Conservation (phyloP, 2,329 filamentous ascomycete species). For the Amauroascus verrucosus region DNA sequence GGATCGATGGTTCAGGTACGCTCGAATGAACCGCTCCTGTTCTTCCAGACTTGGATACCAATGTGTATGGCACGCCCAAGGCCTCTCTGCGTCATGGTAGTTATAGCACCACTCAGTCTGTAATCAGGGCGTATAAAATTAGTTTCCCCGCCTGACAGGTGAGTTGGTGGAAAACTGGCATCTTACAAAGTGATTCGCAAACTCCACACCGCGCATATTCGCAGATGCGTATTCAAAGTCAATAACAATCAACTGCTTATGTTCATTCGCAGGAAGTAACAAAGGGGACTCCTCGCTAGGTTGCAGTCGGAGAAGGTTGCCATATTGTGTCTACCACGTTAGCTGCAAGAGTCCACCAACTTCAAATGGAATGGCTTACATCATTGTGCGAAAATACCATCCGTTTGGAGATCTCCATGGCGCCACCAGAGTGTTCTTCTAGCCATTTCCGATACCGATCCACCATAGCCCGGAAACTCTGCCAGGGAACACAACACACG, state of each 20-base stretch:
- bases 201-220: constrained; percentile 77
- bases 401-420: constrained; percentile 55
- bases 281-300: constrained; percentile 66
- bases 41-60: constrained; percentile 70
- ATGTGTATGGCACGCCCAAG: constrained; percentile 58
- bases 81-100: constrained; percentile 63
- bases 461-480: constrained; percentile 61
- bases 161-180: background rate
- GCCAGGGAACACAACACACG: constrained; percentile 77
- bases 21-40: constrained; percentile 72
- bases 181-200: constrained; percentile 87
- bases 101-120: constrained; percentile 93
- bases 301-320: constrained; percentile 79
- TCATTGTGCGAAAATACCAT: constrained; percentile 97
- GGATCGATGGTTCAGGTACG: constrained; percentile 75
- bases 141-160: background rate
- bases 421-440: constrained; percentile 58
- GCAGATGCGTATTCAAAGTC: constrained; percentile 96
- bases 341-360: constrained; percentile 13
- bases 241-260: constrained; percentile 94
- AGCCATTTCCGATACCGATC: constrained; percentile 68
- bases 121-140: background rate
- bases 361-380: constrained; percentile 44
- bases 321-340: constrained; percentile 73
- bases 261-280: constrained; percentile 77